Base-by-base conservation (phyloP, 352 stramenopile genomes). In the Globisporangium orthogonon region DNA sequence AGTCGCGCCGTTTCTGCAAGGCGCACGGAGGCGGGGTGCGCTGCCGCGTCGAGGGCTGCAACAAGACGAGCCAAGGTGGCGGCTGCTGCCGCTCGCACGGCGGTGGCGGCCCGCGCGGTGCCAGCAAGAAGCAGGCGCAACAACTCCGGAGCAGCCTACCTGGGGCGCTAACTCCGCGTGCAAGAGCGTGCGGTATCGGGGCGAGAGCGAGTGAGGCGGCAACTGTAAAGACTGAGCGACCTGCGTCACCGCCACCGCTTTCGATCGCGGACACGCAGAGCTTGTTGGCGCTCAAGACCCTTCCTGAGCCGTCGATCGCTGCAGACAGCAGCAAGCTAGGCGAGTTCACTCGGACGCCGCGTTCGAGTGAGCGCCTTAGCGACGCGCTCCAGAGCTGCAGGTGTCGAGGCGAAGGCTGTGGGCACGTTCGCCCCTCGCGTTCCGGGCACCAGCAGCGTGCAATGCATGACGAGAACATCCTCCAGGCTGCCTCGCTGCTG, bases 1-100 rank as follows among this genome's bases (percentile, higher is more conserved):
- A 83, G 54, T 80, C 75, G n/a, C 68, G 75, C 17, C 60, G 66
- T 17, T 76, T 79, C 55, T 85, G 75, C 63, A 85, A 85, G 61
- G 70, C 73, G 2, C 75, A 85, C 53, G 73, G 73, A 23, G 73
- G 73, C 18, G 75, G 75, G 28, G 58, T 73, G 7, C 70, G 73
- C 3, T 85, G 75, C 44, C 60, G 54, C 43, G 64, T 69, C 40
- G 61, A 69, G 10, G 70, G 68, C 4, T 85, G 75, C 23, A 49
- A 52, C 0, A 85, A 85, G 48, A 69, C 64, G 15, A 76, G 63
- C 37, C 74, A 85, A 37, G 73, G 72, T 15, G 74, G 68, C 18
- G 74, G 74, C 9, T 75, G 69, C 35, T 85, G 74, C 46, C 74
- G 74, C 5, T 60, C 65, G 7, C 74, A 85, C 23, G 74, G 74